phyloP scores from a whole-genome alignment of 2,329 filamentous ascomycete species.

The Cladosporium sp. region DNA sequence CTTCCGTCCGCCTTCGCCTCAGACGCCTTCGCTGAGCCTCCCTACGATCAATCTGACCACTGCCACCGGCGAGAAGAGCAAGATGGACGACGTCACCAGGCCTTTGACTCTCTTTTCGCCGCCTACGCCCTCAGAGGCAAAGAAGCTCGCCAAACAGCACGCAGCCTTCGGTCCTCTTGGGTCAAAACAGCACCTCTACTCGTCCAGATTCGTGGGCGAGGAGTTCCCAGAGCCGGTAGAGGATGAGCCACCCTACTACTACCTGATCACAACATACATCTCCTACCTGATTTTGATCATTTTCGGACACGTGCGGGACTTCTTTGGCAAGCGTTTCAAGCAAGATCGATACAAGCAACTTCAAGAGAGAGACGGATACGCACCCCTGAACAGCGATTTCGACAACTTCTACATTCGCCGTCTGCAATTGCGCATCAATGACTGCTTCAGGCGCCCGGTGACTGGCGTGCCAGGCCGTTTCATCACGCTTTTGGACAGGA shows the following conservation, averaged over 20 bases:
- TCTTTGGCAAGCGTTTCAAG: conserved; percentile 95
- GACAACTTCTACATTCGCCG: conserved; percentile 97
- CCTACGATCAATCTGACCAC: conserved; percentile 92
- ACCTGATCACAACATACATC: conserved; percentile 95
- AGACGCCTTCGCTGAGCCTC: conserved; percentile 74
- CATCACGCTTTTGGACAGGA: conserved; percentile 90
- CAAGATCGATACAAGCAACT: conserved; percentile 84
- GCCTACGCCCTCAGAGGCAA: conserved; percentile 78
- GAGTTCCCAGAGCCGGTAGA: conserved; percentile 81
- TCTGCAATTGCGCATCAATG: conserved; percentile 91
- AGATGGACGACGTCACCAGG: conserved; percentile 69
- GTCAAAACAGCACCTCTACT: conserved; percentile 80
- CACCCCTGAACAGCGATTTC: conserved; percentile 94
- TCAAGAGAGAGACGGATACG: conserved; percentile 83
- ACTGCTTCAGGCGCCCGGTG: conserved; percentile 90
- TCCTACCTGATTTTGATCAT: conserved; percentile 95
- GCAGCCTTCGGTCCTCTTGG: conserved; percentile 89
- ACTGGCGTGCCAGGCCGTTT: conserved; percentile 92
- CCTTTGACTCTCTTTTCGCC: conserved; percentile 85
- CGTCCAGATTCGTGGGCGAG: conserved; percentile 81
- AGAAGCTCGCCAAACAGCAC: conserved; percentile 73
- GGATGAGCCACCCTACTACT: conserved; percentile 96
- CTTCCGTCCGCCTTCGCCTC: conserved; percentile 64
- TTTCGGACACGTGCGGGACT: conserved; percentile 93
- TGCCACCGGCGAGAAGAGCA: conserved; percentile 74